Base-by-base conservation (phyloP, 306 rosid genomes). In the cucumber (Cucumis sativus) region DNA sequence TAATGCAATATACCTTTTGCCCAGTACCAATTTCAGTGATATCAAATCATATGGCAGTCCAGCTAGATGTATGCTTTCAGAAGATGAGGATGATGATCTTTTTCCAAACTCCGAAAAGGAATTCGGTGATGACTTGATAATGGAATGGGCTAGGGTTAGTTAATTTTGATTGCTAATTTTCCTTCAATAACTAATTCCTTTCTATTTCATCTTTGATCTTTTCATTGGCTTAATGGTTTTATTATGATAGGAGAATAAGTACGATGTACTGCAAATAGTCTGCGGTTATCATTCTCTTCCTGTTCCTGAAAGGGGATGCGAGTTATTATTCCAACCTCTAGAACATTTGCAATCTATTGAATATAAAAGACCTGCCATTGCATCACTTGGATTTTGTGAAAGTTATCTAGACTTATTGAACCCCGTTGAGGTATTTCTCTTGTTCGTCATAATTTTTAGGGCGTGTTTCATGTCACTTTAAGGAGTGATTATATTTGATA, bases 71-170 rank as follows among this genome's bases (percentile, higher is more conserved):
- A 79, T 86, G 80, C 79, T 75, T 61, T 92, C 89, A 12, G 97
- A 92, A 86, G 98, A 95, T 79, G 93, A 90, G 3, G 93, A 87
- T n/a, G 90, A 92, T 52, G 91, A 88, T 47, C 78, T 57, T 79
- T 89, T 86, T 83, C 56, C 87, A 55, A 86, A 80, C 83, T 80
- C 67, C 47, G 96, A 90, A 78, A 84, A 79, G 84, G 96, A 89
- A 61, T 83, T 79, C 52, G 84, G 90, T 23, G 88, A 86, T 77
- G 92, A 86, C 30, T 79, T 82, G 20, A 82, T 88, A 47, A 92
- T 92, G 90, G 91, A 89, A 85, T 90, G 96, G 97, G 97, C 97
- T 63, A 89, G 77, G 97, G 98, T 95, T 79, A 78, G 98, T 89
- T 81, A 78, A 80, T 64, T 80, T 17, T 30, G 79, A 74, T 77